Base-by-base conservation (phyloP, 352 stramenopile species). In the Phytophthora cactorum region DNA sequence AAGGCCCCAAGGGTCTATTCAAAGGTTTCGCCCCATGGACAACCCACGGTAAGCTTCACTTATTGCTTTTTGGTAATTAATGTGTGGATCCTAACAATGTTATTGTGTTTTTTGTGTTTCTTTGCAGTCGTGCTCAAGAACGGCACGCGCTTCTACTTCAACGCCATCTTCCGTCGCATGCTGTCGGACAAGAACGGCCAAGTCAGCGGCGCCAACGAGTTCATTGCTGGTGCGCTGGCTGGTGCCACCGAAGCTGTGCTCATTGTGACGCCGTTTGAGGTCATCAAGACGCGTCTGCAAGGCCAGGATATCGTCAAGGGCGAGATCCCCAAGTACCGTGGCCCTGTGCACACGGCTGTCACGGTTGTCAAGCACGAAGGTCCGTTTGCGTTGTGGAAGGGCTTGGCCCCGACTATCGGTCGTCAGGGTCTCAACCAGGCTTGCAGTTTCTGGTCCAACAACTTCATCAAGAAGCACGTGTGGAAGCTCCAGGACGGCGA, bases 211-310 rank as follows among this genome's bases (percentile, higher is more conserved):
- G 65, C 76, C 45, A 93, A 92, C 43, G 85, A 95, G 66, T 95
- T 95, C 59, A 53, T 90, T 31, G 97, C 97, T 27, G 97, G 97
- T 28, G 86, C 98, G 5, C 62, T 96, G 4, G 96, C 91, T 8
- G 97, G 97, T 27, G 84, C 98, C 12, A 99, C 97, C 0, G 97
- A 99, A 70, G 97, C 97, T 22, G 83, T 98, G 74, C 71, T 99
- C 6, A 98, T 99, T 52, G 97, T 99, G 5, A 99, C 97, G 36
- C 97, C 97, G 10, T 98, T 98, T 17, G 97, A 99, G 78, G 97
- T 99, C 3, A 98, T 98, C 77, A 99, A 99, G 84, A 99, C 89
- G 86, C 88, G 97, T 59, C 95, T 99, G 83, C 96, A 99, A 76
- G 82, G 85, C 9, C 85, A 95, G 68, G 98, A 98, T 81, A 82